A percentile compares a stretch with the other conserved stretches of the same genome.
Conservation (phyloP, 1,284 basidiomycete genomes). For the Coniophora puteana region DNA sequence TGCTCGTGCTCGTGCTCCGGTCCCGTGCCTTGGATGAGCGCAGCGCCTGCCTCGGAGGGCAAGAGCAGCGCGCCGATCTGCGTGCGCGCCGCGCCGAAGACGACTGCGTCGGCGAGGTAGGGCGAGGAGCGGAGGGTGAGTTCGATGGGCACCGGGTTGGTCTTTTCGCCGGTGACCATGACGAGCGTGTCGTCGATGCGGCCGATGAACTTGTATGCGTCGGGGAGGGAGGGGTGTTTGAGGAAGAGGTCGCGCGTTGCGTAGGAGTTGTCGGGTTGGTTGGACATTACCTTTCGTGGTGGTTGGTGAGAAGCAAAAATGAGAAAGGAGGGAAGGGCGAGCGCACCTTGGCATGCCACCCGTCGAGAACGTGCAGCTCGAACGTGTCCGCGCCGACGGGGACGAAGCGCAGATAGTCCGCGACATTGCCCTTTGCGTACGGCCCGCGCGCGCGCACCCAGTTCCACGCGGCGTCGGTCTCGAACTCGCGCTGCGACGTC, state of each 20-base stretch:
- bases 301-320: not conserved
- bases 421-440: conserved; percentile 21
- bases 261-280: conserved; percentile 55
- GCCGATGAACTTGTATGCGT: conserved; percentile 53
- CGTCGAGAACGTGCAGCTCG: conserved; percentile 52
- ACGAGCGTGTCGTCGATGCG: conserved; percentile 59
- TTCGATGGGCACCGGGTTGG: conserved; percentile 49
- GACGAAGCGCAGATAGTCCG: conserved; percentile 41
- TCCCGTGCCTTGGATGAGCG: too few relatives aligned
- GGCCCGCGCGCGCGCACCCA: conserved; percentile 40
- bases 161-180: conserved; percentile 51
- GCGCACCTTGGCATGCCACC: conserved; percentile 49
- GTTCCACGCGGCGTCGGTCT: conserved; percentile 56
- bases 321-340: not conserved
- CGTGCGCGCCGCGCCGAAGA: conserved; percentile 54
- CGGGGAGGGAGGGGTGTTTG: conserved; percentile 37
- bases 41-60: conserved; percentile 42
- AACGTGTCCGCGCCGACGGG: conserved; percentile 40
- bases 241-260: conserved; percentile 57
- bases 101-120: conserved; percentile 44
- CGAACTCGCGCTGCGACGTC: conserved; percentile 48
- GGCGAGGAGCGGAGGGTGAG: conserved; percentile 39
- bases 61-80: conserved; percentile 54
- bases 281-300: conserved; percentile 34
- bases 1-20: too few relatives aligned